Conservation (phyloP, 139 green algal species). For the Spirogloea muscicola region DNA sequence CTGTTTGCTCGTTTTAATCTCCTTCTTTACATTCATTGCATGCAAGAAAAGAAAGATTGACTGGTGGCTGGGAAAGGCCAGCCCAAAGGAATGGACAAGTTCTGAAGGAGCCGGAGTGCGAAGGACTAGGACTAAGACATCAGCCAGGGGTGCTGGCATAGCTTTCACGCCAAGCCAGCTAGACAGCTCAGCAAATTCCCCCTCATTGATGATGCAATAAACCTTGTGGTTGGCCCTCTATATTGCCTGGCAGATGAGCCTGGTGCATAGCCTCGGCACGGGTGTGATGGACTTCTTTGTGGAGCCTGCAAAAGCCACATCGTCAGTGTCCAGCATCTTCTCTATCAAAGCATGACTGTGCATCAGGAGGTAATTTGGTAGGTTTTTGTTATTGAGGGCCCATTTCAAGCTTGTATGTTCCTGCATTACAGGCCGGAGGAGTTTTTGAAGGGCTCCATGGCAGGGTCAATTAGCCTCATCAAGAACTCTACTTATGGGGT, state of each 20-base stretch:
- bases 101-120: too few species aligned
- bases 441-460: slow-evolving; percentile 49
- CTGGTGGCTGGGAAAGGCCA: too few species aligned
- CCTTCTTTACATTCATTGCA: slow-evolving; percentile 3
- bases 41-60: too few species aligned
- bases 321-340: neutral
- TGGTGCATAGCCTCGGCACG: slow-evolving; percentile 46
- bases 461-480: slow-evolving; percentile 53
- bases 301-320: slow-evolving; percentile 55
- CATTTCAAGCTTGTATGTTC: neutral
- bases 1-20: too few species aligned
- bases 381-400: too few species aligned
- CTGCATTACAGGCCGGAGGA: slow-evolving; percentile 50
- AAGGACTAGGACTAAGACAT: too few species aligned
- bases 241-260: slow-evolving; percentile 26
- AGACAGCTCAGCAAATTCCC: too few species aligned
- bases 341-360: neutral
- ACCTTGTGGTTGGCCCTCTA: too few species aligned
- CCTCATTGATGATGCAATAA: too few species aligned
- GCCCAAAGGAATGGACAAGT: too few species aligned
- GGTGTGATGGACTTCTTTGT: slow-evolving; percentile 60
- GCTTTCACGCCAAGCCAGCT: too few species aligned
- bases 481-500: slow-evolving; percentile 56
- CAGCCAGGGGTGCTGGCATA: too few species aligned
- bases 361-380: neutral